Base-by-base conservation (phyloP, 78 protist genomes). In the Dictyostelium capitatum region DNA sequence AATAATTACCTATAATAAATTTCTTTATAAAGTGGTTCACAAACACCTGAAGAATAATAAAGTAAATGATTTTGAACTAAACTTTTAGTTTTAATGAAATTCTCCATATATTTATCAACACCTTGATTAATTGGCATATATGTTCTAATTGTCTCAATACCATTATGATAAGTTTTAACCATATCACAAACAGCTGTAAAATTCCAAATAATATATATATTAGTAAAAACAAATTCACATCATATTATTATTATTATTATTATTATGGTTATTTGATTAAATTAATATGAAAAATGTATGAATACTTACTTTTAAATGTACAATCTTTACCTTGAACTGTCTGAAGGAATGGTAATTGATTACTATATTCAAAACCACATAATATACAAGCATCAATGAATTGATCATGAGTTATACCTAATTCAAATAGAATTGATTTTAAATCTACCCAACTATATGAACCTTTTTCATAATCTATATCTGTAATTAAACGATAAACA, bases 401-500 rank as follows among this genome's bases (percentile, higher is more conserved):
- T 65, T 87, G 93, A 64, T 87, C 93, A 64, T 87, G 93, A 32
- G 93, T 64, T 19, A 87, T 6, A 17, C 47, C 74, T n/a, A 87
- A 77, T 51, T 82, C 90, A 28, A 28, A 30, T 17, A 87, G 10
- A n/a, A 87, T 65, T 23, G 73, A 23, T 70, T 87, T 87, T 30
- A 87, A 77, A 77, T 87, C 93, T 20, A 87, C 79, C 93, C 93
- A 87, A 46, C 23, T 32, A 43, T 75, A 87, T 59, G 59, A 25
- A 32, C 93, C 93, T 77, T 87, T 87, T 65, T 87, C 93, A 77
- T 59, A 87, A 65, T 87, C 93, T 12, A 87, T 87, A 77, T 87
- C 93, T 15, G 57, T 80, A 54, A 87, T 87, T 50, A 87, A 64
- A 70, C 93, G 80, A 65, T 87, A 51, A 19, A 87, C 79, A n/a